These are phyloP conservation scores for Monosporascus sp. DNA, from an alignment of 2,329 filamentous ascomycete species.

Conservation along the genomic window DNA sequence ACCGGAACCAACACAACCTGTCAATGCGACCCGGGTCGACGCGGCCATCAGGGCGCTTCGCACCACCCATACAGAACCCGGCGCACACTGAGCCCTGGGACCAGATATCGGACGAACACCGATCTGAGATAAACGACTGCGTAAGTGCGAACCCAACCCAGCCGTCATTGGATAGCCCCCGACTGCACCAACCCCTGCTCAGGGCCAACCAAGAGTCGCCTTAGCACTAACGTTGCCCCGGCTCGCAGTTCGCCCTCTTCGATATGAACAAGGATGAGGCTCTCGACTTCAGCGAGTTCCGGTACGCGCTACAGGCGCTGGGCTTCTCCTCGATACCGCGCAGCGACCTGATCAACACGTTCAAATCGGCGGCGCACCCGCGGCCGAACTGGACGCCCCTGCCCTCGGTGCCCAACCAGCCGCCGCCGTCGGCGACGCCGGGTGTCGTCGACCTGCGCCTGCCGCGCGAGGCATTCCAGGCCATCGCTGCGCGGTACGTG, in stretches of 20 bases:
- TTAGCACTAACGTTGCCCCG: neutral
- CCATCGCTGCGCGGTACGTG: slow-evolving; percentile 75
- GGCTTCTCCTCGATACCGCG: slow-evolving; percentile 83
- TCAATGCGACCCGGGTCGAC: slow-evolving; percentile 23
- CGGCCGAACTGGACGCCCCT: slow-evolving; percentile 51
- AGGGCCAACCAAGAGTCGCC: too few species aligned
- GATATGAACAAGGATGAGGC: slow-evolving; percentile 91
- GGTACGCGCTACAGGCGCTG: slow-evolving; percentile 90
- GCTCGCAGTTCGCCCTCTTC: slow-evolving; percentile 77
- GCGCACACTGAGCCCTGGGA: slow-evolving; percentile 27
- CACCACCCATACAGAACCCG: slow-evolving; percentile 23
- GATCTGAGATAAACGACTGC: slow-evolving; percentile 89
- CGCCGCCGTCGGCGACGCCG: slow-evolving; percentile 46
- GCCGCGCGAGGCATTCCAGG: slow-evolving; percentile 66
- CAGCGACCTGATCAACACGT: slow-evolving; percentile 72
- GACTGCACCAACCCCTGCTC: neutral
- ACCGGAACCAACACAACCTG: slow-evolving; percentile 16
- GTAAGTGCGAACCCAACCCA: slow-evolving; percentile 46
- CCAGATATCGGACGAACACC: slow-evolving; percentile 76
- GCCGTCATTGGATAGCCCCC: neutral
- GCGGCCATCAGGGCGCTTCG: slow-evolving; percentile 24
- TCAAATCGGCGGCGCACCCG: slow-evolving; percentile 75
- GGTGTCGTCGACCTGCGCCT: slow-evolving; percentile 65
- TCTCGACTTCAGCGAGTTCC: slow-evolving; percentile 97
- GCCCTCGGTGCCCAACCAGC: slow-evolving; percentile 36